Base-by-base conservation (phyloP, 2,329 filamentous ascomycete species). In the Teratosphaeria nubilosa region DNA sequence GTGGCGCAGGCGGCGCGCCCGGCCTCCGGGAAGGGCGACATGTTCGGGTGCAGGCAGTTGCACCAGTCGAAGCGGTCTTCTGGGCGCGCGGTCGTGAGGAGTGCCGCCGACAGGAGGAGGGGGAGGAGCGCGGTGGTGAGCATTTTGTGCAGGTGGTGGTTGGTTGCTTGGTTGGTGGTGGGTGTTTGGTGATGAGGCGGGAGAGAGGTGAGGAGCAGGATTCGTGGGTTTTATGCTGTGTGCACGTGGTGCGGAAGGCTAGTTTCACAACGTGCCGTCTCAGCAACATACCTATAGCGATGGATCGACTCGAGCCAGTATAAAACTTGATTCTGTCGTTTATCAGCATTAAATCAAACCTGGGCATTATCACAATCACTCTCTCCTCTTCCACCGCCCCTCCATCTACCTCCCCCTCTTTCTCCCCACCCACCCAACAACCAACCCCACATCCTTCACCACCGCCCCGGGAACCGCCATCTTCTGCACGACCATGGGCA, bases 381-480 rank as follows among this genome's bases (percentile, higher is more conserved):
- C 14, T 37, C 14, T 9, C 10, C 14, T 37, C 32, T 1, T 37
- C 14, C 32, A 11, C 11, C 14, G n/a, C 14, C 32, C 10, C 16
- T 11, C 13, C 41, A 20, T n/a, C 41, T 20, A n/a, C 41, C 9
- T 22, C 3, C 41, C 41, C 51, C 51, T 53, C 51, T 13, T 51
- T 51, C 70, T 64, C 14, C 62, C 67, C 5, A 59, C 77, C 85
- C 86, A 90, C 2, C 73, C 72, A 62, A 90, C 68, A 63, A 90
- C 88, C 64, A 86, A 74, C 5, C 82, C 81, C 6, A 90, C 87
- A 68, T 91, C 88, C 73, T 88, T 88, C 20, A 82, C 82, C 54
- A 91, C 78, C 60, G 82, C 78, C 1, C 78, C 79, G 1, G 85
- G 82, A 54, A 88, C 77, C 3, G 80, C 82, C 69, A 82, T 66